Percentiles rank a stretch among this genome's conserved stretches.
Conservation (phyloP, 2,329 filamentous ascomycete species). For the Pseudonectria foliicola region DNA sequence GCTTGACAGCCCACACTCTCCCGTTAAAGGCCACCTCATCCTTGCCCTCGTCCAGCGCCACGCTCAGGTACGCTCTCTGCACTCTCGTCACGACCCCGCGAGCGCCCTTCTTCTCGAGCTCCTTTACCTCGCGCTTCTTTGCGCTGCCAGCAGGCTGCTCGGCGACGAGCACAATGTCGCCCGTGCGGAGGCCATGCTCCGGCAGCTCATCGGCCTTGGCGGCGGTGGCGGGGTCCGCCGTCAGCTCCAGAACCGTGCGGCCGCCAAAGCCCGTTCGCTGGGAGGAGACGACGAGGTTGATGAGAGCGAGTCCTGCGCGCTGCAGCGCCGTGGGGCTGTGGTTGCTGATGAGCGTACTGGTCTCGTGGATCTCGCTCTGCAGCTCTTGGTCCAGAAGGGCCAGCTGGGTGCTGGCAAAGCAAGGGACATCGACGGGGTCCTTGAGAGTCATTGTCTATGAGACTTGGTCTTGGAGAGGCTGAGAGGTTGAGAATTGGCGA, state of each 20-base stretch:
- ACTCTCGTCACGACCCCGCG: conserved; percentile 65
- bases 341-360: conserved; percentile 56
- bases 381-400: conserved; percentile 64
- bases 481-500: no score
- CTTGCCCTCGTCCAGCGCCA: conserved; percentile 63
- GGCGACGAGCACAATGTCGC: conserved; percentile 70
- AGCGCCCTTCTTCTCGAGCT: conserved; percentile 60
- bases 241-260: conserved; percentile 80
- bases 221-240: conserved; percentile 62
- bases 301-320: conserved; percentile 70
- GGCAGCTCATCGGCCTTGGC: conserved; percentile 46
- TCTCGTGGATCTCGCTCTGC: conserved; percentile 64
- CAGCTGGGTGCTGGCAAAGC: conserved; percentile 66
- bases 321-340: conserved; percentile 64
- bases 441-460: conserved; percentile 26
- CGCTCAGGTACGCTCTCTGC: conserved; percentile 48
- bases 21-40: conserved; percentile 38
- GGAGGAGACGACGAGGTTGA: conserved; percentile 65
- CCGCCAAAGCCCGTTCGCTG: conserved; percentile 86
- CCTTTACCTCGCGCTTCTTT: conserved; percentile 65
- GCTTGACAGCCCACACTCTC: conserved; percentile 57
- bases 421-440: conserved; percentile 51
- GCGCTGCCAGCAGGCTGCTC: conserved; percentile 68
- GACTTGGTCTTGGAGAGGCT: no score
- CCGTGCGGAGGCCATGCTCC: conserved; percentile 67